These are phyloP conservation scores for Daedalea quercina DNA, from an alignment of 768 basidiomycete species.

Conservation along the genomic window DNA sequence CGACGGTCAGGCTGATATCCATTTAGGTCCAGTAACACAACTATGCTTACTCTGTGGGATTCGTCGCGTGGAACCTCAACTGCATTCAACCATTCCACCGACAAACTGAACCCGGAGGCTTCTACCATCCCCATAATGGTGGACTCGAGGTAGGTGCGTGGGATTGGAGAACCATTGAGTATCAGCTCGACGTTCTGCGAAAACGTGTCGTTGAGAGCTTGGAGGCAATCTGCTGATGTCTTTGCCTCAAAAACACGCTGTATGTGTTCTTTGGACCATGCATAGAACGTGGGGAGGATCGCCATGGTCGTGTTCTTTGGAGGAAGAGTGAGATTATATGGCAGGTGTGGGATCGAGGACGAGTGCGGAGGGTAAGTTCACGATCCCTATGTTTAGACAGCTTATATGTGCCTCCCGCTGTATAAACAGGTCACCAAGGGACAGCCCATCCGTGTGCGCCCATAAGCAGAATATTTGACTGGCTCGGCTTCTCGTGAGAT, in stretches of 20 bases:
- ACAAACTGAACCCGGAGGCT: conserved; percentile 31
- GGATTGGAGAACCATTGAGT: conserved; percentile 38
- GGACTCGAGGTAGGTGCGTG: conserved; percentile 32
- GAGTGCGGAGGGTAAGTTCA: not conserved
- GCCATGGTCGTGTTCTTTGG: not conserved
- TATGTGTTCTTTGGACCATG: conserved; percentile 47
- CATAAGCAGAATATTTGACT: conserved; percentile 3
- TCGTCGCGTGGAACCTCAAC: conserved; percentile 38
- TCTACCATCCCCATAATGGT: conserved; percentile 38
- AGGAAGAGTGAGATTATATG: not conserved
- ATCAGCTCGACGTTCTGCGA: conserved; percentile 31
- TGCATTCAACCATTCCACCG: conserved; percentile 42
- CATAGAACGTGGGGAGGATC: conserved; percentile 35
- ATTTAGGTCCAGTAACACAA: not conserved
- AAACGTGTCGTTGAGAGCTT: conserved; percentile 41
- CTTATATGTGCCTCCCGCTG: conserved; percentile 1
- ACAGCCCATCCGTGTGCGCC: not conserved
- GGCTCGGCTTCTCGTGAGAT: conserved; percentile 5
- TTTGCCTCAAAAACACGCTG: conserved; percentile 42
- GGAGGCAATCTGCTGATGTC: conserved; percentile 34
- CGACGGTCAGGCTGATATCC: not conserved
- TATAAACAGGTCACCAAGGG: conserved; percentile 5
- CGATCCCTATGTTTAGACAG: not conserved
- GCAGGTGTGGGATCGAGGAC: not conserved
- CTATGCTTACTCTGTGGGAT: conserved; percentile 34